Conservation (phyloP, 495 filamentous ascomycete genomes). For the Zalerion maritima region DNA sequence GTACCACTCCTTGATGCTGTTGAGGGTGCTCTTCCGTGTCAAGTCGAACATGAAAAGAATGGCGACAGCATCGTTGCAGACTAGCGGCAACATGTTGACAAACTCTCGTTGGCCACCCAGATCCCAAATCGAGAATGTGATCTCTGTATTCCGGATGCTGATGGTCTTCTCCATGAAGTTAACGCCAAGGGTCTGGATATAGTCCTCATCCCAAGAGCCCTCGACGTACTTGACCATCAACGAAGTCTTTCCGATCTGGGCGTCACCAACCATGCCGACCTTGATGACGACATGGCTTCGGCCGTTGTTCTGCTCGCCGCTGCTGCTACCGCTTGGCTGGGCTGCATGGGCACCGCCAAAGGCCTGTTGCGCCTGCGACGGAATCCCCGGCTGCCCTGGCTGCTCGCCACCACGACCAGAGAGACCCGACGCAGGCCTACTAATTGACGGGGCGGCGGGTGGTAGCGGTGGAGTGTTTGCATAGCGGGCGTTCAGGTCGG, state of each 20-base stretch:
- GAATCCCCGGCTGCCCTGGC: slow-evolving; percentile 16
- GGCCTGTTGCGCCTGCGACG: slow-evolving; percentile 15
- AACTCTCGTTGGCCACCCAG: slow-evolving; percentile 95
- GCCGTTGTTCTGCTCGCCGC: slow-evolving; percentile 29
- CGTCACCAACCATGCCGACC: slow-evolving; percentile 98
- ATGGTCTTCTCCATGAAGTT: slow-evolving; percentile 99
- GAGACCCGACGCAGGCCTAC: slow-evolving; percentile 36
- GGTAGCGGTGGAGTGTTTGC: slow-evolving; percentile 23
- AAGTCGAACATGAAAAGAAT: slow-evolving; percentile 99
- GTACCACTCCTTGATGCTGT: slow-evolving; percentile 99
- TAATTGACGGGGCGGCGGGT: slow-evolving; percentile 20
- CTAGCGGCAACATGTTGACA: slow-evolving; percentile 96
- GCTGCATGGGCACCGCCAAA: no score
- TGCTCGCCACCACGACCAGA: slow-evolving; percentile 24
- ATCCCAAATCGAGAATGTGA: slow-evolving; percentile 99
- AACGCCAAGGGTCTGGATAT: slow-evolving; percentile 95
- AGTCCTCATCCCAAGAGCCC: slow-evolving; percentile 98
- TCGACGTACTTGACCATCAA: slow-evolving; percentile 99
- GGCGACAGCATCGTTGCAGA: slow-evolving; percentile 96
- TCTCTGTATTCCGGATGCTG: slow-evolving; percentile 98
- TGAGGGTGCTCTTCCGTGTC: slow-evolving; percentile 92
- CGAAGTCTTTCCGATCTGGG: slow-evolving; percentile 97
- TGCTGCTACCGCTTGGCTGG: slow-evolving; percentile 21
- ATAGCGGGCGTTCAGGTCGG: slow-evolving; percentile 23
- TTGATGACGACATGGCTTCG: slow-evolving; percentile 95